These are phyloP conservation scores for Schizophyllum commune DNA, from an alignment of 1,284 basidiomycete species.

Conservation along the genomic window DNA sequence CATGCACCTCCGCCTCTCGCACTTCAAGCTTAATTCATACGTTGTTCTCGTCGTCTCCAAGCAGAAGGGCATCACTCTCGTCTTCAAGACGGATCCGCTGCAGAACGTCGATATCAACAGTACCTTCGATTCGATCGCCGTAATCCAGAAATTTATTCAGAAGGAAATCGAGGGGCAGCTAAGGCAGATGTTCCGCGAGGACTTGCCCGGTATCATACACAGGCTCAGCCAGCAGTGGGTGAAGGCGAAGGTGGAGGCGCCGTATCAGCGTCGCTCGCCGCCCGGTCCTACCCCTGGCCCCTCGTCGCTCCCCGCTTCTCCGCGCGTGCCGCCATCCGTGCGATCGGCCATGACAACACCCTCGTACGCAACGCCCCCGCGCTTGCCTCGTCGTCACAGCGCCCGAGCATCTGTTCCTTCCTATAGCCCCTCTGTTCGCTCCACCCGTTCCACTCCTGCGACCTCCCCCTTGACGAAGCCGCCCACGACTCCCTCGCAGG, in stretches of 20 bases:
- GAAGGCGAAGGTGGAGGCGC: slow-evolving; percentile 77
- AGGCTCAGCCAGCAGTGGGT: slow-evolving; percentile 93
- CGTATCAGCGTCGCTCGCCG: slow-evolving; percentile 39
- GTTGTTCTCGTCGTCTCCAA: slow-evolving; percentile 97
- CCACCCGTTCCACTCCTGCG: slow-evolving; percentile 15
- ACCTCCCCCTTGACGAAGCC: slow-evolving; percentile 17
- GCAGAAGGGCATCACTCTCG: slow-evolving; percentile 95
- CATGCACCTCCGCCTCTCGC: slow-evolving; percentile 95
- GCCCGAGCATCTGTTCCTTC: background rate
- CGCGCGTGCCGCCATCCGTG: slow-evolving; percentile 6
- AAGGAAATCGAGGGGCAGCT: slow-evolving; percentile 96
- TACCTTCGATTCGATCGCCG: slow-evolving; percentile 97
- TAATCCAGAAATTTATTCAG: slow-evolving; percentile 96
- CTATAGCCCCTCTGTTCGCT: background rate
- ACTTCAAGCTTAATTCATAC: slow-evolving; percentile 91
- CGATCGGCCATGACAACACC: background rate
- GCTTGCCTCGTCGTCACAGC: background rate
- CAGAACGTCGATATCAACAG: slow-evolving; percentile 97
- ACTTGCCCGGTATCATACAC: slow-evolving; percentile 96
- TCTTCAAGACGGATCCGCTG: slow-evolving; percentile 99
- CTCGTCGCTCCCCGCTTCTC: background rate
- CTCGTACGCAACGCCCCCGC: background rate
- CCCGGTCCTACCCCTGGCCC: slow-evolving; percentile 20
- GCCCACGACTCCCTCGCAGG: slow-evolving; percentile 20
- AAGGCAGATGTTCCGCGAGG: slow-evolving; percentile 96